Evolutionary conservation across 164 flowering plant species (phyloP).

Genomic region (Liriodendron chinense): DNA sequence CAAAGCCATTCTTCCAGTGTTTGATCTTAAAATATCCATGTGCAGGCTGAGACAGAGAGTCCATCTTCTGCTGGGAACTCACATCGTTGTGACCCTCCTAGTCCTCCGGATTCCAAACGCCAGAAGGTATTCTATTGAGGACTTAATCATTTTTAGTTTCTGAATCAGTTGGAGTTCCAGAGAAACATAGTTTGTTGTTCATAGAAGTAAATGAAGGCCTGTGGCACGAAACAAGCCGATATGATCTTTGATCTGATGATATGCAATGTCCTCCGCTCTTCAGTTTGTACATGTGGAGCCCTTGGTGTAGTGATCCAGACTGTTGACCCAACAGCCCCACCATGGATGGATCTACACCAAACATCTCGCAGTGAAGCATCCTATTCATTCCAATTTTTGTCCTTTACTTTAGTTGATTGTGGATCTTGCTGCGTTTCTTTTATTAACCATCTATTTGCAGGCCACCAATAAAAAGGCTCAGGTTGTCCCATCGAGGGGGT

Average conservation of each 20-base stretch:
- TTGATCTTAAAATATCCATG: neutral
- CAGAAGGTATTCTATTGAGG: constrained; percentile 42
- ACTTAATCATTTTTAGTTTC: neutral
- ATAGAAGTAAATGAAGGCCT: neutral
- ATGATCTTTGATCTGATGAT: neutral
- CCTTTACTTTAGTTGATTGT: neutral
- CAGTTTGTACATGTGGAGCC: neutral
- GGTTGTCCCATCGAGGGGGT: too few relatives aligned
- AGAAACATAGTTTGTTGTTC: neutral
- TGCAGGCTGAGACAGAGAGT: constrained; percentile 32
- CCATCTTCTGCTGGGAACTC: constrained; percentile 23
- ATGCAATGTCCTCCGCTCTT: neutral
- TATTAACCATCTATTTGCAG: too few relatives aligned
- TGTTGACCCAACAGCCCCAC: neutral
- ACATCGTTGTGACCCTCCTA: constrained; percentile 26
- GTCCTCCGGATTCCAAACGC: constrained; percentile 52
- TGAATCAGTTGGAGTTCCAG: neutral
- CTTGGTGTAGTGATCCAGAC: neutral
- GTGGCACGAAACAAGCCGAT: neutral
- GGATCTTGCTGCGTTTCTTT: too few relatives aligned
- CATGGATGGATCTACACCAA: neutral
- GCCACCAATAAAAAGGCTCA: too few relatives aligned
- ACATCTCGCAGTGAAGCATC: too few relatives aligned
- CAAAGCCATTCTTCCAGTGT: neutral
- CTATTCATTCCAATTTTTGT: neutral